A percentile compares a stretch with the other conserved stretches of the same genome.
Conservation (phyloP, 2,329 filamentous ascomycete species). For the Lachnellula willkommii region DNA sequence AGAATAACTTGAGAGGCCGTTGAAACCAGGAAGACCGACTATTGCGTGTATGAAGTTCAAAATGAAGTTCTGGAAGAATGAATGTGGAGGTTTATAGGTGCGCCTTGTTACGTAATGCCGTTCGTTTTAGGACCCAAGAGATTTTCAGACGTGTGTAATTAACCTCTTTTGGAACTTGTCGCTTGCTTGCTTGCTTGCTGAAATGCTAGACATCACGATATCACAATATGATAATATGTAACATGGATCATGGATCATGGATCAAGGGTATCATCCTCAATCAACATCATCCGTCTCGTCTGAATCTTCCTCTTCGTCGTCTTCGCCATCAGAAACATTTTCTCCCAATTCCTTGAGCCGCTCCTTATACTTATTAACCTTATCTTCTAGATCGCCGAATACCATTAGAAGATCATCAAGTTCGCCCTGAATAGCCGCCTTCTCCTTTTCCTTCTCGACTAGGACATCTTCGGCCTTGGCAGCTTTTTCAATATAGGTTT, state of each 20-base stretch:
- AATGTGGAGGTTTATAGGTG: too few species aligned
- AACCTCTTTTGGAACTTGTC: background rate
- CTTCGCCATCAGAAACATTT: slow-evolving; percentile 70
- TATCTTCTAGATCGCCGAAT: slow-evolving; percentile 75
- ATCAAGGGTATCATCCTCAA: slow-evolving; percentile 2
- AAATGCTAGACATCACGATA: background rate
- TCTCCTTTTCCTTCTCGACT: slow-evolving; percentile 54
- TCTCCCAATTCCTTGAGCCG: slow-evolving; percentile 55
- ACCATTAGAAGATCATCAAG: slow-evolving; percentile 78
- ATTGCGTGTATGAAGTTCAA: too few species aligned
- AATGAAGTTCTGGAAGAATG: too few species aligned
- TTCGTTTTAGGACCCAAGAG: background rate
- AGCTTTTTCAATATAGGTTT: slow-evolving; percentile 34
- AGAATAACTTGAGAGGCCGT: too few species aligned
- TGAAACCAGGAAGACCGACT: too few species aligned
- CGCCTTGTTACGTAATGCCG: background rate
- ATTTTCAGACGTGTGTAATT: background rate
- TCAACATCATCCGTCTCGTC: slow-evolving; percentile 6
- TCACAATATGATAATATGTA: slow-evolving; percentile 2
- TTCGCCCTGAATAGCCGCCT: slow-evolving; percentile 61
- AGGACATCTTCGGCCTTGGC: slow-evolving; percentile 21
- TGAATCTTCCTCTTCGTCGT: slow-evolving; percentile 35
- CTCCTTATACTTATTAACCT: slow-evolving; percentile 64
- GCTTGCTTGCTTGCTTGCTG: background rate
- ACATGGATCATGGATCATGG: background rate